Evolutionary conservation across 1,284 basidiomycete species (phyloP).

Genomic region (Tilletia indica): DNA sequence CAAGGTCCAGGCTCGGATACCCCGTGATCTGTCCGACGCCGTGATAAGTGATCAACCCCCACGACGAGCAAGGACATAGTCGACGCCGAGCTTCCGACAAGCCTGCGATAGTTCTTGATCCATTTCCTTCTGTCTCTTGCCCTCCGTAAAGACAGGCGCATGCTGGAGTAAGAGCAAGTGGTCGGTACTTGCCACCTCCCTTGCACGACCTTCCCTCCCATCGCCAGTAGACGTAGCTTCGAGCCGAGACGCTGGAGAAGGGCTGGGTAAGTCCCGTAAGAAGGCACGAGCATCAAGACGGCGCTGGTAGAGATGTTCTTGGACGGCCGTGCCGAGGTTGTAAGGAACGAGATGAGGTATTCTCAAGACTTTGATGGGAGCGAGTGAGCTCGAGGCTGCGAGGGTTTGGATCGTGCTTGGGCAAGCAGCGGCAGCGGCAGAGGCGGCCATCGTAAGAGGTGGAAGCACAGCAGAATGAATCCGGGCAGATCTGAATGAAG

Average conservation of each 20-base stretch:
- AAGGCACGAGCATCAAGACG: constrained; percentile 55
- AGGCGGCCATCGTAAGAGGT: too few species aligned
- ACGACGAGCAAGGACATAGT: constrained; percentile 77
- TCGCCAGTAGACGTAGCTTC: constrained; percentile 61
- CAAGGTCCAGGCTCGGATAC: constrained; percentile 86
- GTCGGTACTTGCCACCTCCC: constrained; percentile 57
- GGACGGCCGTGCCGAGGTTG: constrained; percentile 41
- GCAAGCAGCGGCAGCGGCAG: constrained; percentile 1
- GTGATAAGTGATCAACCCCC: constrained; percentile 93
- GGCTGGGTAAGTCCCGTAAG: constrained; percentile 70
- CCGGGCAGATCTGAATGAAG: background rate
- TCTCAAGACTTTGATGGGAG: background rate
- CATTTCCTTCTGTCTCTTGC: constrained; percentile 69
- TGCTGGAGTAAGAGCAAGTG: constrained; percentile 67
- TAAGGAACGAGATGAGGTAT: constrained; percentile 52
- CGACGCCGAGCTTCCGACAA: constrained; percentile 73
- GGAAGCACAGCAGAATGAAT: background rate
- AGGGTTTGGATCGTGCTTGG: background rate
- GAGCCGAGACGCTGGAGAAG: constrained; percentile 75
- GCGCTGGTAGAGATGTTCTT: constrained; percentile 47
- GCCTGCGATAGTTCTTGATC: constrained; percentile 62
- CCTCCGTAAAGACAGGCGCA: constrained; percentile 88
- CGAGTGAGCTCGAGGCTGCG: background rate
- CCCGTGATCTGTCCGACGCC: constrained; percentile 96
- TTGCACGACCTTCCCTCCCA: constrained; percentile 54